Percentiles rank a stretch among this genome's conserved stretches.
phyloP scores from a whole-genome alignment of 495 filamentous ascomycete genomes.

The Daldinia loculata region DNA sequence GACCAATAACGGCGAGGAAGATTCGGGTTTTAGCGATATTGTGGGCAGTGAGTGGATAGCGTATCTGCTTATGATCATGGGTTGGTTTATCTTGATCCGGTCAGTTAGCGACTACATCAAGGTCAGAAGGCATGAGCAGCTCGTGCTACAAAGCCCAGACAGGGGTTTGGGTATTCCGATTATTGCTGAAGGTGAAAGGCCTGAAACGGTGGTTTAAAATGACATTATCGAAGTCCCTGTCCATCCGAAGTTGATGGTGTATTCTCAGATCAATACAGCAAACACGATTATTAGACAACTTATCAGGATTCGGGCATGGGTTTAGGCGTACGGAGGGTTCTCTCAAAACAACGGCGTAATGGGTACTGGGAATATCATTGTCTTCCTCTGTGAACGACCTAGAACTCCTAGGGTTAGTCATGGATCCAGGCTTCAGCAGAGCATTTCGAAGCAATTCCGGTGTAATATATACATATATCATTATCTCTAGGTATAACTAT shows the following conservation, averaged over 20 bases:
- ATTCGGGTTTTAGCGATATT: constrained; percentile 59
- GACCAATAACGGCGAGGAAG: constrained; percentile 45
- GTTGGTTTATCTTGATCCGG: constrained; percentile 96
- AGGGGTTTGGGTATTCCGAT: constrained; percentile 85
- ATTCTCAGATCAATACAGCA: constrained; percentile 24
- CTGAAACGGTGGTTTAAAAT: constrained; percentile 79
- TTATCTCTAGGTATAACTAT: not conserved
- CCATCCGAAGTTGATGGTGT: constrained; percentile 9
- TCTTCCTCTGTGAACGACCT: constrained; percentile 3
- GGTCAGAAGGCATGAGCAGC: constrained; percentile 86
- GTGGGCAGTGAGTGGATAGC: constrained; percentile 84
- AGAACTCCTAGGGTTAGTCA: not conserved
- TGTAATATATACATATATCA: constrained; percentile 19
- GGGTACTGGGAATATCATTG: constrained; percentile 5
- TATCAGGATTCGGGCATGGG: constrained; percentile 4
- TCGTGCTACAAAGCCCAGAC: constrained; percentile 94
- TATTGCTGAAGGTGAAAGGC: constrained; percentile 85
- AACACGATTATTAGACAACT: constrained; percentile 27
- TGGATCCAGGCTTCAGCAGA: constrained; percentile 1
- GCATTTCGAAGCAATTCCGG: constrained; percentile 19
- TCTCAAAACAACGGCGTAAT: constrained; percentile 17
- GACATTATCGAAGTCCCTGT: not conserved
- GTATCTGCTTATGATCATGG: constrained; percentile 96
- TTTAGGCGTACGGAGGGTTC: constrained; percentile 11
- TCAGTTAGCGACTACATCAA: constrained; percentile 87